These are phyloP conservation scores for Sarocladium brachiariae DNA, from an alignment of 2,329 filamentous ascomycete genomes.

Conservation along the genomic window DNA sequence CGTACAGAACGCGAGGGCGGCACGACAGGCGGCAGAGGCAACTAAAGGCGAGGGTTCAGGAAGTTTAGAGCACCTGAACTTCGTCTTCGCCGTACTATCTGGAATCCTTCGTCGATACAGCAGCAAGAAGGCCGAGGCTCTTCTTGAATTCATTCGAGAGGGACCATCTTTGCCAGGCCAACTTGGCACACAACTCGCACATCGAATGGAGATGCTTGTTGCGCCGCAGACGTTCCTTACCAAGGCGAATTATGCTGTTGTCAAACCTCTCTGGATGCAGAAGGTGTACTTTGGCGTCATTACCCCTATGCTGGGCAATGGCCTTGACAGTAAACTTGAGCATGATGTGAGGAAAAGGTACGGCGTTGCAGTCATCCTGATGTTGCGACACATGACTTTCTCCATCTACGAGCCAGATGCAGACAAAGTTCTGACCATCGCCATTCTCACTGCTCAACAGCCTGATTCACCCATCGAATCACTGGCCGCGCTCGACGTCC, in stretches of 20 bases:
- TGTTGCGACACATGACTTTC: slow-evolving; percentile 43
- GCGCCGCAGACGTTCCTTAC: slow-evolving; percentile 31
- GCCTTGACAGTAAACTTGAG: slow-evolving; percentile 19
- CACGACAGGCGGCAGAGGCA: slow-evolving; percentile 13
- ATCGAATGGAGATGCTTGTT: slow-evolving; percentile 35
- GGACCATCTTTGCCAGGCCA: slow-evolving; percentile 20
- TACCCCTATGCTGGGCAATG: slow-evolving; percentile 36
- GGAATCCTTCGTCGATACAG: slow-evolving; percentile 32
- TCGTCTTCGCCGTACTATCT: slow-evolving; percentile 27
- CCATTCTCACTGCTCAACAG: slow-evolving; percentile 39
- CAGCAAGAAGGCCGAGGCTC: slow-evolving; percentile 25
- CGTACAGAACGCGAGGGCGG: slow-evolving; percentile 18
- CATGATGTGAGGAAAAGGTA: slow-evolving; percentile 30
- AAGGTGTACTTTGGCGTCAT: slow-evolving; percentile 41
- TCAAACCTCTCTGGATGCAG: slow-evolving; percentile 41
- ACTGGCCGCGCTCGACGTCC: slow-evolving; percentile 39
- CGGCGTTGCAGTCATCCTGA: slow-evolving; percentile 40
- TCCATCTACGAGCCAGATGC: slow-evolving; percentile 46
- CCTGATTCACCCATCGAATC: slow-evolving; percentile 35
- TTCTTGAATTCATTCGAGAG: slow-evolving; percentile 30
- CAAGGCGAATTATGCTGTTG: slow-evolving; percentile 34
- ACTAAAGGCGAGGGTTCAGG: slow-evolving; percentile 12
- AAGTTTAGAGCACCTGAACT: neutral
- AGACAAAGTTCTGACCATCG: slow-evolving; percentile 38
- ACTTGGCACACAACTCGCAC: slow-evolving; percentile 33